Conservation (phyloP, 2,329 filamentous ascomycete species). For the Aspergillus amoenus region DNA sequence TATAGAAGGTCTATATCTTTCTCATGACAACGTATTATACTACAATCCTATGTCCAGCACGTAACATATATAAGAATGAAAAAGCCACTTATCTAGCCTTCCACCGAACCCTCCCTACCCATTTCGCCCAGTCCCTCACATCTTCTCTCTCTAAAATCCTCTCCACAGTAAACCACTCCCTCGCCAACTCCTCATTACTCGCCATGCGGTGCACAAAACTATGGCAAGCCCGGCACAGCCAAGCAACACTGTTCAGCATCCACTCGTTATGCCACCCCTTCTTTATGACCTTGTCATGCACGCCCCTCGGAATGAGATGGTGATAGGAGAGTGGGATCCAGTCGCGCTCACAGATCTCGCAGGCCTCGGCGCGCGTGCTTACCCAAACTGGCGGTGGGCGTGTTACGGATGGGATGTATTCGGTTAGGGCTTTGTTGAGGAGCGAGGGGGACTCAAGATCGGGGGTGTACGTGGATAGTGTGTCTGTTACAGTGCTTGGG, state of each 20-base stretch:
- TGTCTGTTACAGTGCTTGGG: slow-evolving; percentile 63
- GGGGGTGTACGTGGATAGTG: slow-evolving; percentile 62
- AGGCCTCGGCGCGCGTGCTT: slow-evolving; percentile 57
- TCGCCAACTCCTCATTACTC: slow-evolving; percentile 74
- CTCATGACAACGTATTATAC: too few relatives aligned
- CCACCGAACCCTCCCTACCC: slow-evolving; percentile 74
- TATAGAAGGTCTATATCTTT: neutral
- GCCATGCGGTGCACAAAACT: slow-evolving; percentile 75
- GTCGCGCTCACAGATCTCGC: slow-evolving; percentile 73
- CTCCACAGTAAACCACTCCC: slow-evolving; percentile 71
- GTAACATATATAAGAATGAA: neutral
- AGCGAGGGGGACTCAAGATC: slow-evolving; percentile 52
- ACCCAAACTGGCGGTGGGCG: slow-evolving; percentile 64
- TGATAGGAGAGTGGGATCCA: slow-evolving; percentile 81
- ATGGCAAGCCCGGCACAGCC: slow-evolving; percentile 83
- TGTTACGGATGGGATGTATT: slow-evolving; percentile 60
- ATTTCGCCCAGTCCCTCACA: slow-evolving; percentile 68
- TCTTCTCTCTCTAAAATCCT: slow-evolving; percentile 68
- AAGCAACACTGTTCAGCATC: slow-evolving; percentile 76
- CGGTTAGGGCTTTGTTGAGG: slow-evolving; percentile 61
- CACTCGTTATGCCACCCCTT: slow-evolving; percentile 76
- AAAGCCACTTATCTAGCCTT: slow-evolving; percentile 52
- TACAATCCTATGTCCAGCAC: neutral
- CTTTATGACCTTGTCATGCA: slow-evolving; percentile 74
- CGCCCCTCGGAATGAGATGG: slow-evolving; percentile 76